Conservation (phyloP, 106 monocot species). For the Chionographis japonica region DNA sequence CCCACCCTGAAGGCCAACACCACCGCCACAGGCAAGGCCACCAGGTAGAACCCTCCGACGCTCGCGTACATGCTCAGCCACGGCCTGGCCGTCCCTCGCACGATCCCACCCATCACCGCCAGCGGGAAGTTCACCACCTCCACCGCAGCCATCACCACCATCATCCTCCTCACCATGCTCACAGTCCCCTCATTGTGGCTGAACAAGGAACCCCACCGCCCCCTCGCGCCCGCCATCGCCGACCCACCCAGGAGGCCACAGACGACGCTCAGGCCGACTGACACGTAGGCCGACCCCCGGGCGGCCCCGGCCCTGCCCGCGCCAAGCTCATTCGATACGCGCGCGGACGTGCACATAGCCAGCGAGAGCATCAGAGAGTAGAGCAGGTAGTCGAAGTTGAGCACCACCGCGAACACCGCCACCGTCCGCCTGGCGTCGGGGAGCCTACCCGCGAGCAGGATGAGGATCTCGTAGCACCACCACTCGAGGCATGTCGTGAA, state of each 20-base stretch:
- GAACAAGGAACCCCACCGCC: conserved; percentile 40
- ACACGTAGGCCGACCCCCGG: conserved; percentile 23
- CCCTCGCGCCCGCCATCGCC: conserved; percentile 18
- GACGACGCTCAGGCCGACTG: conserved; percentile 16
- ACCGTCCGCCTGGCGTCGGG: conserved; percentile 26
- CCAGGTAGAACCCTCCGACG: conserved; percentile 61
- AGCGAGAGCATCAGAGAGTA: conserved; percentile 52
- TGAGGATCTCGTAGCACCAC: conserved; percentile 85
- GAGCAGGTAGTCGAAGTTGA: conserved; percentile 75
- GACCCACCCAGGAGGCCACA: conserved; percentile 27
- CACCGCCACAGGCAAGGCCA: conserved; percentile 47
- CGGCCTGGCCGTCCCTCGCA: conserved; percentile 51
- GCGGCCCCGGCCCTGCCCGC: conserved; percentile 22
- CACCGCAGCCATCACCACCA: conserved; percentile 51
- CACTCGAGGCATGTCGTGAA: conserved; percentile 56
- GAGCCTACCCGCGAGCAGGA: conserved; percentile 47
- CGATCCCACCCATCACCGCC: conserved; percentile 49
- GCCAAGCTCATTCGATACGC: conserved; percentile 69
- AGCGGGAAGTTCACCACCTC: conserved; percentile 68
- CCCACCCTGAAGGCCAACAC: conserved; percentile 29
- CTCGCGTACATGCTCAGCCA: conserved; percentile 62
- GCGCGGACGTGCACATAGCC: conserved; percentile 41
- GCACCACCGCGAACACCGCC: conserved; percentile 40
- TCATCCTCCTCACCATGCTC: conserved; percentile 30
- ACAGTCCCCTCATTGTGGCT: conserved; percentile 32